Percentiles rank a stretch among this genome's conserved stretches.
Conservation (phyloP, 2,329 filamentous ascomycete genomes). For the Zarea fungicola region DNA sequence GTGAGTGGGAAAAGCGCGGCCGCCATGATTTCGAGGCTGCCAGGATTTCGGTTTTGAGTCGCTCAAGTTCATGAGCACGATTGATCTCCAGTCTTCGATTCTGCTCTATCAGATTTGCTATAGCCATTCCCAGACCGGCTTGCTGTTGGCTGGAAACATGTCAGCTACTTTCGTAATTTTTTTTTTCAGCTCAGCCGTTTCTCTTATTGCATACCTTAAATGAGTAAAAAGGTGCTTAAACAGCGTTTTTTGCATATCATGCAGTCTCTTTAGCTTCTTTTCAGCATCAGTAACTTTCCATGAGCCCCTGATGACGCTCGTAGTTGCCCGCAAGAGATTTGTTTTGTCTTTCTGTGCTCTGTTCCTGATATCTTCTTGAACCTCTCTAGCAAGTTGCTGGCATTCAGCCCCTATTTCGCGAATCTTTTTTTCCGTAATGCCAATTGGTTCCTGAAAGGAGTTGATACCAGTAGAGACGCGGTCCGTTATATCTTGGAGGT, state of each 20-base stretch:
- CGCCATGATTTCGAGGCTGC: background rate
- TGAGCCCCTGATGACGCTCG: background rate
- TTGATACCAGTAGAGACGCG: background rate
- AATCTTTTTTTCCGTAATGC: background rate
- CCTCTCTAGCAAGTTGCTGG: background rate
- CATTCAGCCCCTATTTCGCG: background rate
- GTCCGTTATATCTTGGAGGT: background rate
- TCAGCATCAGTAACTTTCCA: background rate
- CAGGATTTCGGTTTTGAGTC: background rate
- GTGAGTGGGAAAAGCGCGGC: background rate
- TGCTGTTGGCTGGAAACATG: too few relatives aligned
- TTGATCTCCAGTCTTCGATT: background rate
- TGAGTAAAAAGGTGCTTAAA: background rate
- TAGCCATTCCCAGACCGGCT: background rate
- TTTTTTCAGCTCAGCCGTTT: too few relatives aligned
- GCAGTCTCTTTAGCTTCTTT: background rate
- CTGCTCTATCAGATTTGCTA: background rate
- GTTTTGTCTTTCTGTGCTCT: background rate
- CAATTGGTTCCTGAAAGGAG: background rate
- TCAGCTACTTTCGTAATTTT: too few relatives aligned
- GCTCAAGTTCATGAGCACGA: background rate
- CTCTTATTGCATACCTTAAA: background rate
- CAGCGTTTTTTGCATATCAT: background rate
- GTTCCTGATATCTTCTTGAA: background rate
- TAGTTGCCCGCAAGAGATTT: background rate